Evolutionary conservation across 2,329 filamentous ascomycete genomes (phyloP).

Genomic region (Sporothrix mexicana): DNA sequence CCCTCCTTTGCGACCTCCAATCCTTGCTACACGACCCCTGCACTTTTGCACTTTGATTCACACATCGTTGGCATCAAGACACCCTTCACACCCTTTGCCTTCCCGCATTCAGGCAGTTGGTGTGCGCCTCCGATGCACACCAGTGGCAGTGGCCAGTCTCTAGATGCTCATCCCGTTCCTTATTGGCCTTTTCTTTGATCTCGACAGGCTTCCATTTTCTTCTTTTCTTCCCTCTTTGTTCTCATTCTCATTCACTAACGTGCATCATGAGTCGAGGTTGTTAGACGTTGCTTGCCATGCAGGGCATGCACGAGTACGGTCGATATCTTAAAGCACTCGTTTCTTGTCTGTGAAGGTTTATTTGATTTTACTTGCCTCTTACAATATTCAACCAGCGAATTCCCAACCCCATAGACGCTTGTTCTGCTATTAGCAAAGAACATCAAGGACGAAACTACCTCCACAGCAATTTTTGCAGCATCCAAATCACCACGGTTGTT

Average conservation of each 20-base stretch:
- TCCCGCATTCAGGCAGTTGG: not conserved
- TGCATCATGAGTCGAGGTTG: not conserved
- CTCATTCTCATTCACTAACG: not conserved
- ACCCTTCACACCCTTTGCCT: not conserved
- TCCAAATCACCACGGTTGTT: too few relatives aligned
- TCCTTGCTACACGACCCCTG: not conserved
- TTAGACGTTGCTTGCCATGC: not conserved
- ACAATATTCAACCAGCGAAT: too few relatives aligned
- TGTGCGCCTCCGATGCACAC: not conserved
- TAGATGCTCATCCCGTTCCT: not conserved
- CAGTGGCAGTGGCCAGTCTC: not conserved
- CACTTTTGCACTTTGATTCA: not conserved
- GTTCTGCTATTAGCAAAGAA: too few relatives aligned
- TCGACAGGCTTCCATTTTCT: not conserved
- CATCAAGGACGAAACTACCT: too few relatives aligned
- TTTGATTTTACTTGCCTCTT: too few relatives aligned
- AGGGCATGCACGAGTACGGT: not conserved
- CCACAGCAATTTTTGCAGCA: too few relatives aligned
- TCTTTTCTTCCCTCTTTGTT: constrained; percentile 23
- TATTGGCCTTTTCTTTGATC: not conserved
- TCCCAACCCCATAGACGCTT: too few relatives aligned
- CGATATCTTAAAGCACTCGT: too few relatives aligned
- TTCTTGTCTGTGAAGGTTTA: too few relatives aligned
- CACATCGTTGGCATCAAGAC: not conserved
- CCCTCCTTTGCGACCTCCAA: not conserved